Conservation (phyloP, 2,329 filamentous ascomycete genomes). For the Ascocoryne sarcoides region DNA sequence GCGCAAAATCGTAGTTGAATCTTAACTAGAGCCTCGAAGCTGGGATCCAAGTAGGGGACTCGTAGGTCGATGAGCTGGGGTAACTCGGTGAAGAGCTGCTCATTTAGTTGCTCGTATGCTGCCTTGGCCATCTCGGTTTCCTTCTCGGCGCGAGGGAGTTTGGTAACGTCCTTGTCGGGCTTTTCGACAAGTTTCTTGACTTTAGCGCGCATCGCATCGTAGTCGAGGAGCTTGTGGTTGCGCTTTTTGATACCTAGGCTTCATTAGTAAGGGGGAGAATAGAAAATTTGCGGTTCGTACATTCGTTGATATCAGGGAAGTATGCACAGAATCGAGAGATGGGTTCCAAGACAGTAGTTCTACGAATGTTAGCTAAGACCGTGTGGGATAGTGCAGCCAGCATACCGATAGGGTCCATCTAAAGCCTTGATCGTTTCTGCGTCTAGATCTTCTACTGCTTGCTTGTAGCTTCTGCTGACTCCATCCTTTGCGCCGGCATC, state of each 20-base stretch:
- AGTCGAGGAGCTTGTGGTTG: slow-evolving; percentile 96
- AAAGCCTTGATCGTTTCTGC: slow-evolving; percentile 97
- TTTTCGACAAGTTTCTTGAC: slow-evolving; percentile 97
- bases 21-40: slow-evolving; percentile 96
- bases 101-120: slow-evolving; percentile 94
- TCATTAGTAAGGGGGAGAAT: slow-evolving; percentile 13
- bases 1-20: slow-evolving; percentile 97
- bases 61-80: slow-evolving; percentile 94
- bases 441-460: slow-evolving; percentile 94
- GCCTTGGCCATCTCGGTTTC: slow-evolving; percentile 90
- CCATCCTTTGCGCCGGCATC: slow-evolving; percentile 92
- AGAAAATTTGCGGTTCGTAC: slow-evolving; percentile 36
- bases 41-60: slow-evolving; percentile 93
- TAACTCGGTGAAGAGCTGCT: slow-evolving; percentile 85
- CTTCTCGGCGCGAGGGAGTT: slow-evolving; percentile 91
- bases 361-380: slow-evolving; percentile 28
- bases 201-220: slow-evolving; percentile 89
- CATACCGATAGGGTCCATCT: slow-evolving; percentile 82
- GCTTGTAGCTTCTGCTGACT: slow-evolving; percentile 94
- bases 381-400: not conserved
- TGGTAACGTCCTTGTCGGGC: slow-evolving; percentile 96
- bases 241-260: slow-evolving; percentile 86
- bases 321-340: slow-evolving; percentile 96
- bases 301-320: slow-evolving; percentile 98
- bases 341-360: slow-evolving; percentile 87